Evolutionary conservation across 202 grass and related monocot genomes (phyloP).

Genomic region (Setaria viridis): DNA sequence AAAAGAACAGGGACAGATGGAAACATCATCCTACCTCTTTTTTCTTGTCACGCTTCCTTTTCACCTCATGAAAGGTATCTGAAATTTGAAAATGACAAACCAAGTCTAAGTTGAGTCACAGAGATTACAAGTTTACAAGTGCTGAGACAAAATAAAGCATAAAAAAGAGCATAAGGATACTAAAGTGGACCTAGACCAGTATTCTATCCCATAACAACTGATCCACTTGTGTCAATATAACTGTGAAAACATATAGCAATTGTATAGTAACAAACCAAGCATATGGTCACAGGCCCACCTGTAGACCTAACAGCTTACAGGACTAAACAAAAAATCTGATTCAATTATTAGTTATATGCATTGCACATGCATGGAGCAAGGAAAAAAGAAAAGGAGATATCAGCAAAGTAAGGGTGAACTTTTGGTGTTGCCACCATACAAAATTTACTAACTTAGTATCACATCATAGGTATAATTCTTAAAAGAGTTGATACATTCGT

Average conservation of each 20-base stretch:
- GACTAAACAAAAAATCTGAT: not conserved
- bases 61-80: slow-evolving; percentile 96
- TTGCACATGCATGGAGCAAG: not conserved
- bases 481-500: not conserved
- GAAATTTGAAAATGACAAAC: slow-evolving; percentile 33
- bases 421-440: not conserved
- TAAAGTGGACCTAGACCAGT: not conserved
- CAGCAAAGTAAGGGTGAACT: not conserved
- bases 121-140: not conserved
- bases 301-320: not conserved
- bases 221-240: not conserved
- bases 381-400: not conserved
- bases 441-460: not conserved
- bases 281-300: not conserved
- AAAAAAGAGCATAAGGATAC: slow-evolving; percentile 14
- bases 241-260: not conserved
- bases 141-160: slow-evolving; percentile 6
- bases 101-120: not conserved
- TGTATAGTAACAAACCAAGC: not conserved
- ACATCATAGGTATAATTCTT: not conserved
- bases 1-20: not conserved
- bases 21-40: slow-evolving; percentile 56
- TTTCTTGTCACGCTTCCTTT: slow-evolving; percentile 93
- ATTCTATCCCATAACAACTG: not conserved
- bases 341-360: not conserved